Base-by-base conservation (phyloP, 1,139 yeast genomes). In the Sugiyamaella novakii region DNA sequence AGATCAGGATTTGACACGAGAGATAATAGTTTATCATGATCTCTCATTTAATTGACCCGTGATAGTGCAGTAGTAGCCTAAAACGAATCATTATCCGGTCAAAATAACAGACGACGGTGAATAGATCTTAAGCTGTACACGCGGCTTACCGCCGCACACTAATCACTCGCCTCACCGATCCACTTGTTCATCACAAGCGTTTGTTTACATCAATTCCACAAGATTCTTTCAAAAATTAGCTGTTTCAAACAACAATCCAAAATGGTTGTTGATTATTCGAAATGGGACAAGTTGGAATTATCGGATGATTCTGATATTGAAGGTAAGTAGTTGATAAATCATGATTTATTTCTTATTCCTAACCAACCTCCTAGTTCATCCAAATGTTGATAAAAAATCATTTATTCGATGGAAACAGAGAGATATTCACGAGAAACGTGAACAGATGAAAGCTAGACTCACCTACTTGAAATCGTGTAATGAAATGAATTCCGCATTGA, bases 391-490 rank as follows among this genome's bases (percentile, higher is more conserved):
- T 69, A 94, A 94, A 67, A 75, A 74, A 44, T 89, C 98, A 1
- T 91, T 94, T 61, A 87, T 94, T 61, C 81, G 83, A 54, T 92
- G 98, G 98, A 92, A 89, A 66, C 99, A 94, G 70, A 84, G 96
- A 63, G 96, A 91, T 61, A 92, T 94, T 57, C 98, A 92, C 66
- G 97, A 91, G 65, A 85, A 91, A 69, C 82, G 99, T 54, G 80
- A 77, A 40, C 87, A 87, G 65, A 73, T 95, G 65, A 86, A 87
- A 63, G 72, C 72, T 37, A 92, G 91, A 60, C 84, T 89, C 65
- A 80, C 79, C 55, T 81, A 86, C 27, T 75, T 91, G 47, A 81
- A 84, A 58, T 78, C 86, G 12, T 96, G 89, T 63, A 68, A 73
- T 47, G 79, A 77, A 51, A 88, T 91, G 91, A 92, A 92, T 65